Base-by-base conservation (phyloP, 2,329 filamentous ascomycete species). In the Moelleriella libera region DNA sequence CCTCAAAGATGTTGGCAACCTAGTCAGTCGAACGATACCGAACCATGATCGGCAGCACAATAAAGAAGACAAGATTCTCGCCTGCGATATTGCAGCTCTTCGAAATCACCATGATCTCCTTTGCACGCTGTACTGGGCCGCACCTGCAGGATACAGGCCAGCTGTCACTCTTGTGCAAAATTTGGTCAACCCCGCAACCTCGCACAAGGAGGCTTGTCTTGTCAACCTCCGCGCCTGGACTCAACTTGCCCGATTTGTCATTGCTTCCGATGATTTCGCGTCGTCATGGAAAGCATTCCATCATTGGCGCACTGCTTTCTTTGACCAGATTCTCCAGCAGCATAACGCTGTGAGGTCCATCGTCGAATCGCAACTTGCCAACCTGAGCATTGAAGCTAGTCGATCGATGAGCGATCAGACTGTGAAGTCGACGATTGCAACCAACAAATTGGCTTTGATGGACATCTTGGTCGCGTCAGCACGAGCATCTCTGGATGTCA, bases 81-180 rank as follows among this genome's bases (percentile, higher is more conserved):
- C 80, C 53, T 71, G 72, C 39, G 80, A 85, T 45, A 66, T 84
- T 43, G 77, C 78, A 4, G 78, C 79, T 5, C 63, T 85, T 42
- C 68, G 80, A 49, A 85, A 85, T 50, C 81, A 85, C 50, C 80
- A 84, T 49, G 80, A 85, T 58, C 70, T 85, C 41, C 66, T 85
- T 4, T 79, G 75, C 52, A 81, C 78, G 1, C 65, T 85, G 5
- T 84, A 76, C 57, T 85, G 79, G 78, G 76, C 74, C 5, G 70
- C 76, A 2, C 79, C 80, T 7, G 57, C 68, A 2, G 70, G 73
- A 3, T 55, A 76, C 45, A 70, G 79, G 6, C 78, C 76, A 4
- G 66, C 66, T 5, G 61, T 74, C 1, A 68, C 71, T 47, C 64
- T 77, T 21, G 70, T 84, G 9, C 75, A 81, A 57, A 69, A 75